Base-by-base conservation (phyloP, 192 early-diverging fungal genomes). In the Obelidium mucronatum region DNA sequence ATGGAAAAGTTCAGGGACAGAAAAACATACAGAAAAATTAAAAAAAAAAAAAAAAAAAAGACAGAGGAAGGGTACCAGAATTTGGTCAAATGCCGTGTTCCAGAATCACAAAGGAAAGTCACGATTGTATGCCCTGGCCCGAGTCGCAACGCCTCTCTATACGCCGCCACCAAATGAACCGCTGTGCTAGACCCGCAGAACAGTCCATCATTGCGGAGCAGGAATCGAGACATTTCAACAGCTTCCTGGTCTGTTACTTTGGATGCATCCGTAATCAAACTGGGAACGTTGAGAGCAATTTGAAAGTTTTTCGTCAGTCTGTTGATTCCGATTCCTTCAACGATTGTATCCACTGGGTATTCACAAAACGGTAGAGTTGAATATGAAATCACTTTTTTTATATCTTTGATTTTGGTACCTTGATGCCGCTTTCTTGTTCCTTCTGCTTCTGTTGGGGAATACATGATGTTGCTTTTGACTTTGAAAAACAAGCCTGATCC, bases 271-370 rank as follows among this genome's bases (percentile, higher is more conserved):
- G 96, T 92, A 35, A 99, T 85, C 51, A 81, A 80, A 0, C 86
- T 85, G 1, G 66, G 66, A 11, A 31, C 28, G 19, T 54, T 42
- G 1, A 65, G 75, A 39, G 86, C 78, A 13, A 81, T 85, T 64
- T 84, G 79, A 82, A 98, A 95, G 76, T 99, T 99, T 8, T 85
- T 80, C 3, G 97, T 99, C 71, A 97, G 68, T 15, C 97, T 89
- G 82, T 98, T 99, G 71, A 98, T 91, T 0, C 97, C 97, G 6
- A 99, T 89, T 3, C 97, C 97, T 82, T 99, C 97, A 0, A 99
- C 94, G 31, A 99, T 88, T 35, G 97, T 93, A 76, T 99, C 97
- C n/a, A 98, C 93, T 65, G 63, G 2, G 13, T 24, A 24, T 60
- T 22, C 15, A 31, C 15, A 24, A 15, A 60, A 28, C 30, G 5